Conservation (phyloP, 139 green algal genomes). For the Limnomonas spitsbergensis region DNA sequence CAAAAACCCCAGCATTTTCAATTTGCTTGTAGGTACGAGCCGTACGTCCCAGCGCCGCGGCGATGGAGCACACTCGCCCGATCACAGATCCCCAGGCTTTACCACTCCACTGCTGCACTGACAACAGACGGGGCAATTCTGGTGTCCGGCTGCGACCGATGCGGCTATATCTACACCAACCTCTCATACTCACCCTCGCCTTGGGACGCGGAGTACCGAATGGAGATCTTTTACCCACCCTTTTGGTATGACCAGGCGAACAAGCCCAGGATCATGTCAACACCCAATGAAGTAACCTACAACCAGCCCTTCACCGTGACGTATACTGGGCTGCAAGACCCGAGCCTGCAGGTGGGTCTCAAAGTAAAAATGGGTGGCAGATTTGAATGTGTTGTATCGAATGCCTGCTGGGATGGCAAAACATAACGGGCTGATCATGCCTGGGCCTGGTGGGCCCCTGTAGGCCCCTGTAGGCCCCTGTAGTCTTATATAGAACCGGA, state of each 20-base stretch:
- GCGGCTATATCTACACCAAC: constrained; percentile 20
- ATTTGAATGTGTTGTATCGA: not conserved
- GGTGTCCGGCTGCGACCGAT: constrained; percentile 35
- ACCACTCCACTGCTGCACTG: constrained; percentile 25
- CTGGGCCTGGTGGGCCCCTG: too few relatives aligned
- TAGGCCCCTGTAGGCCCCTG: too few relatives aligned
- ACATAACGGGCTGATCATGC: too few relatives aligned
- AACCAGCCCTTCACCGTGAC: not conserved
- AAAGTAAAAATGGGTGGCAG: not conserved
- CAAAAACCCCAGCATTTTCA: too few relatives aligned
- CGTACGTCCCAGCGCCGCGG: not conserved
- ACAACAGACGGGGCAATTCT: constrained; percentile 35
- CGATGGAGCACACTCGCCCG: constrained; percentile 18
- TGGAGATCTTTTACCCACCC: constrained; percentile 30
- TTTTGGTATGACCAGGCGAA: constrained; percentile 13
- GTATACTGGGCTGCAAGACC: too few relatives aligned
- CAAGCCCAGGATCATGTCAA: constrained; percentile 18
- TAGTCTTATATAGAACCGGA: too few relatives aligned
- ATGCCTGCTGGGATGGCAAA: too few relatives aligned
- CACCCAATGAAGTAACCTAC: constrained; percentile 1
- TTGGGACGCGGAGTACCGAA: constrained; percentile 25
- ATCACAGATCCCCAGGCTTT: constrained; percentile 26
- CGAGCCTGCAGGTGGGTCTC: not conserved
- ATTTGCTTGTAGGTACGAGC: constrained; percentile 38
- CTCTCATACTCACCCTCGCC: constrained; percentile 11